phyloP scores from a whole-genome alignment of 148 eudicot species.

The Dianthus caryophyllus region DNA sequence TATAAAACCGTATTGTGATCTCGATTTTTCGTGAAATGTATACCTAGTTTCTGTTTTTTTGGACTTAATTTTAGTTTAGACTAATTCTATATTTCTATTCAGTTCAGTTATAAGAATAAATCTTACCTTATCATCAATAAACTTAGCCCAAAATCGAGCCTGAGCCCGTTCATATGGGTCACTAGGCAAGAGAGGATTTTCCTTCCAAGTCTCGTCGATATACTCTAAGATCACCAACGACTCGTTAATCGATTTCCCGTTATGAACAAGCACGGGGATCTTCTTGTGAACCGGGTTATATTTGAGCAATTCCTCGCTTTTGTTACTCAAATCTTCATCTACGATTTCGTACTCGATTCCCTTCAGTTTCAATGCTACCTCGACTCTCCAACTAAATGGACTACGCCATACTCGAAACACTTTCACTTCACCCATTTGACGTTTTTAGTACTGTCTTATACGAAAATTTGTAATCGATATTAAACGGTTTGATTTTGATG shows the following conservation, averaged over 20 bases:
- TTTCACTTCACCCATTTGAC: constrained; percentile 21
- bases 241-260: constrained; percentile 24
- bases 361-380: constrained; percentile 23
- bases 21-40: too few species aligned
- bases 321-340: constrained; percentile 19
- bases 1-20: too few species aligned
- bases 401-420: constrained; percentile 22
- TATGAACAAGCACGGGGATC: constrained; percentile 23
- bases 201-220: constrained; percentile 1
- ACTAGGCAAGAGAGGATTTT: background rate
- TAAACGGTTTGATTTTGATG: too few species aligned
- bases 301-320: constrained; percentile 22
- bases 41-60: too few species aligned
- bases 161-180: background rate
- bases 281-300: constrained; percentile 27
- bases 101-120: background rate
- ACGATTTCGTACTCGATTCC: constrained; percentile 19
- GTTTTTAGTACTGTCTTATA: too few species aligned
- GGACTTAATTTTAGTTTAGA: too few species aligned
- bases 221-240: background rate
- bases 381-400: constrained; percentile 24
- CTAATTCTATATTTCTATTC: too few species aligned
- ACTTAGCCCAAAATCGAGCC: background rate
- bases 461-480: too few species aligned
- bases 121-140: background rate